Evolutionary conservation across 1,284 basidiomycete species (phyloP).

Genomic region (Ceratobasidium sp.): DNA sequence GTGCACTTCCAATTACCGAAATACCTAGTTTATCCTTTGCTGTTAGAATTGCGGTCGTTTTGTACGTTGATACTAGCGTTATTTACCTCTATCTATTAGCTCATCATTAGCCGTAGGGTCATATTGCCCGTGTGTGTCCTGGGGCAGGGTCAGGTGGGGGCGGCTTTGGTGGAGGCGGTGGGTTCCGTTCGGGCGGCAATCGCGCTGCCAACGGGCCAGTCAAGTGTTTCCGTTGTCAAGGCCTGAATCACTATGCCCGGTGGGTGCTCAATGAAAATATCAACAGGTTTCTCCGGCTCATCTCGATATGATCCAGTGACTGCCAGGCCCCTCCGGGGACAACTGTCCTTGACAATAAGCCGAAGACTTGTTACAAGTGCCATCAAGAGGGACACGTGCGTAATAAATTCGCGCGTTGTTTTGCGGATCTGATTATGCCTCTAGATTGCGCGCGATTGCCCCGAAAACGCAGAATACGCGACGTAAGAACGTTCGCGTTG

Average conservation of each 20-base stretch:
- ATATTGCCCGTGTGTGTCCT: constrained; percentile 78
- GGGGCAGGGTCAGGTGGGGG: constrained; percentile 57
- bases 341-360: constrained; percentile 63
- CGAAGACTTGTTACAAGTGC: constrained; percentile 79
- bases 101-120: constrained; percentile 51
- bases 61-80: constrained; percentile 47
- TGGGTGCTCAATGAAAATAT: constrained; percentile 46
- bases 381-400: constrained; percentile 83
- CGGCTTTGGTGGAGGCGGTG: constrained; percentile 47
- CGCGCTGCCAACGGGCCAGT: constrained; percentile 55
- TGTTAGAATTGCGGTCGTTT: constrained; percentile 75
- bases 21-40: neutral
- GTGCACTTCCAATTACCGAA: constrained; percentile 45
- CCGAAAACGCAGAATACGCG: constrained; percentile 59
- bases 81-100: neutral
- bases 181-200: constrained; percentile 49
- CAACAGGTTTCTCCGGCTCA: neutral
- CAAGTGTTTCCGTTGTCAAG: constrained; percentile 83
- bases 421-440: constrained; percentile 40
- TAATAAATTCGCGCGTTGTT: constrained; percentile 27
- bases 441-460: constrained; percentile 81
- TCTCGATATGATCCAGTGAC: constrained; percentile 57
- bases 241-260: constrained; percentile 83
- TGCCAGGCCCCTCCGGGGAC: constrained; percentile 76
- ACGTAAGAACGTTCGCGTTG: neutral